These are phyloP conservation scores for Coleophoma eucalyptorum DNA, from an alignment of 2,329 filamentous ascomycete species.

Conservation along the genomic window DNA sequence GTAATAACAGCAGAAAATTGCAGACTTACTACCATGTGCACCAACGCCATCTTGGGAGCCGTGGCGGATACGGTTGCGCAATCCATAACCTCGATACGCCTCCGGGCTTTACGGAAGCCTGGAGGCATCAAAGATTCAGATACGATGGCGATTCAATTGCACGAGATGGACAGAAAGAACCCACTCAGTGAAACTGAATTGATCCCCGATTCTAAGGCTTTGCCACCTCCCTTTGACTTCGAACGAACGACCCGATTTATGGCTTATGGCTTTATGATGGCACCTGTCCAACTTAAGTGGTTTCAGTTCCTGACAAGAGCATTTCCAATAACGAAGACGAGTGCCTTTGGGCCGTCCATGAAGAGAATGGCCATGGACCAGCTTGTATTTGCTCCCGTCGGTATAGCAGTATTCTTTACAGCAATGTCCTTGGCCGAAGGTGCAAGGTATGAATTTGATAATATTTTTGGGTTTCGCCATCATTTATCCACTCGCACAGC, in stretches of 20 bases:
- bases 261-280: constrained; percentile 96
- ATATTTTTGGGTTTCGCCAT: no score
- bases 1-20: no score
- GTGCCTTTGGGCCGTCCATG: constrained; percentile 71
- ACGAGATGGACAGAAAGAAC: constrained; percentile 80
- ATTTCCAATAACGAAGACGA: constrained; percentile 81
- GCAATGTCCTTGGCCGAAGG: constrained; percentile 97
- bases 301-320: constrained; percentile 78
- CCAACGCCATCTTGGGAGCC: constrained; percentile 91
- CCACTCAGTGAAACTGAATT: constrained; percentile 62
- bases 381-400: constrained; percentile 85
- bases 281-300: constrained; percentile 93
- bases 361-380: constrained; percentile 93
- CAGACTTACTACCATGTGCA: constrained; percentile 92
- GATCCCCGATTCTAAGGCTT: constrained; percentile 56
- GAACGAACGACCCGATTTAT: constrained; percentile 93
- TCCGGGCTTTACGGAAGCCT: constrained; percentile 60
- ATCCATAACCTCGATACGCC: constrained; percentile 78
- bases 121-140: constrained; percentile 58
- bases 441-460: constrained; percentile 54
- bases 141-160: constrained; percentile 79
- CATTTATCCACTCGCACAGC: no score
- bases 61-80: constrained; percentile 96
- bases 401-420: constrained; percentile 86
- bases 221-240: constrained; percentile 88